Conservation (phyloP, 257 asterid genomes). For the Pogostemon cablin region DNA sequence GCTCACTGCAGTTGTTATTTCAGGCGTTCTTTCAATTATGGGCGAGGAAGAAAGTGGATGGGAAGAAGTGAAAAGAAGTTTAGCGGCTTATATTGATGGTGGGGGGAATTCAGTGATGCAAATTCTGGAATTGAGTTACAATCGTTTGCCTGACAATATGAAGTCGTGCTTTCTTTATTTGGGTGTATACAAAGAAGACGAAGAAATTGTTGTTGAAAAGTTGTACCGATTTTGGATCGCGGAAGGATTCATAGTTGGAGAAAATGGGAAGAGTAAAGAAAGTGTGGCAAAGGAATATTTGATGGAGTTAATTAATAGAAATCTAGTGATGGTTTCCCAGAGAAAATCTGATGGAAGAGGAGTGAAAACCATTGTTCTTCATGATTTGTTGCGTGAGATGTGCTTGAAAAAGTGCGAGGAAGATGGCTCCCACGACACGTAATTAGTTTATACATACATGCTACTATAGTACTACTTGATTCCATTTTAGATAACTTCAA, state of each 20-base stretch:
- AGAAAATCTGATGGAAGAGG: constrained; percentile 10
- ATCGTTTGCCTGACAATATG: neutral
- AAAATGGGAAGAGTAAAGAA: neutral
- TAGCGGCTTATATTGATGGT: neutral
- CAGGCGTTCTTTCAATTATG: constrained; percentile 7
- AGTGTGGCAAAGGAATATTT: neutral
- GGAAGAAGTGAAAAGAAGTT: neutral
- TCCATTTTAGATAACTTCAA: neutral
- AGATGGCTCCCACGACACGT: constrained; percentile 23
- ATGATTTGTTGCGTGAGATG: constrained; percentile 35
- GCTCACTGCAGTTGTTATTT: constrained; percentile 6
- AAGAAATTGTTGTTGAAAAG: neutral
- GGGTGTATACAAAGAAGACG: constrained; percentile 1
- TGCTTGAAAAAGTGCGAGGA: constrained; percentile 24
- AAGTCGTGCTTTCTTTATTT: constrained; percentile 17
- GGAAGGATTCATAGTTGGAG: neutral
- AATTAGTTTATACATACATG: neutral
- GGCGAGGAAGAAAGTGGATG: neutral
- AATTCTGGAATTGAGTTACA: constrained; percentile 12
- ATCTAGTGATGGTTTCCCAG: constrained; percentile 1
- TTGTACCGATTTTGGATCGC: neutral
- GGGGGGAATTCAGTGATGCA: constrained; percentile 16
- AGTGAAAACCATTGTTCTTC: constrained; percentile 28
- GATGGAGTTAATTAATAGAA: constrained; percentile 5
- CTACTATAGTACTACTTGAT: too few relatives aligned